Base-by-base conservation (phyloP, 345 rosid genomes). In the Populus nigra region DNA sequence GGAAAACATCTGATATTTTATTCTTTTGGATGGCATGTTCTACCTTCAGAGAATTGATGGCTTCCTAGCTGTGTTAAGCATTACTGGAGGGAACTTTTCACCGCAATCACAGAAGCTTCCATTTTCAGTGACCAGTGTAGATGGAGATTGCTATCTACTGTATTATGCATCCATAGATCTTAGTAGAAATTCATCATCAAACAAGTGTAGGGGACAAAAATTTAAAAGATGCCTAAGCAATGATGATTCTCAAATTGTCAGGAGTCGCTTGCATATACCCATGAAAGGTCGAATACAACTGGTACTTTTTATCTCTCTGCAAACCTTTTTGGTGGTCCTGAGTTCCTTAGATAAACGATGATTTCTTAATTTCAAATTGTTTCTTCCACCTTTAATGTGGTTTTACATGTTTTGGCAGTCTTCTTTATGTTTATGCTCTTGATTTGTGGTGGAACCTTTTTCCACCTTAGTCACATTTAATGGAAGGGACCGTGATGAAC, bases 271-370 rank as follows among this genome's bases (percentile, higher is more conserved):
- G 33, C 90, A 93, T 71, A 84, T 93, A 63, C 98, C 98, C 55
- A 88, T 93, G 91, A 95, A 95, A 91, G 99, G 99, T 75, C 93
- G 98, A 73, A 88, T 95, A 77, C 97, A 95, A 82, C 85, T 93
- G 94, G 98, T 95, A 89, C 66, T 68, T 49, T 31, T 53, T 72
- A 62, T 69, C 67, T 82, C 76, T 78, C 50, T 65, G 25, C 27
- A 77, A 72, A 29, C 57, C 55, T 36, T 35, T 67, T 71, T 72
- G 53, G 36, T 33, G n/a, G 69, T 76, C 67, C 50, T 12, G 27
- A 65, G 71, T 68, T 43, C 71, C 49, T 53, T 71, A 41, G 22
- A 67, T 38, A 71, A 55, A 62, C 4, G 16, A 68, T 35, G 77
- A 38, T 41, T 43, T 68, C 68, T 57, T 17, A 11, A 11, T 69